A percentile compares a stretch with the other conserved stretches of the same genome.
Conservation (phyloP, 768 basidiomycete genomes). For the Chiua virens region DNA sequence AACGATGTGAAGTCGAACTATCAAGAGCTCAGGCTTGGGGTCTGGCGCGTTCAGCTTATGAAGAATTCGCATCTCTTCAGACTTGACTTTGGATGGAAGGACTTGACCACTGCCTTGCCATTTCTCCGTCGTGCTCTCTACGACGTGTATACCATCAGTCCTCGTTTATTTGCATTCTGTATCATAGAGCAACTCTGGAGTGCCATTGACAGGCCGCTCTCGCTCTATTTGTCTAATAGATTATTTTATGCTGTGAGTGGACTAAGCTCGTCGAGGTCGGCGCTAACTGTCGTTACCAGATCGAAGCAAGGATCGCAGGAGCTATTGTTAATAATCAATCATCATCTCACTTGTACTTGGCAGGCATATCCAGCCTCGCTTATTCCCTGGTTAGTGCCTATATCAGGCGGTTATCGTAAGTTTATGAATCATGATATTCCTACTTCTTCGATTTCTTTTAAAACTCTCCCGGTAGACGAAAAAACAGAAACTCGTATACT, state of each 20-base stretch:
- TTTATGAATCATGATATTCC: neutral
- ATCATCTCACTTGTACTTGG: constrained; percentile 7
- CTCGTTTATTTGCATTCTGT: constrained; percentile 12
- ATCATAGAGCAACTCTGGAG: constrained; percentile 16
- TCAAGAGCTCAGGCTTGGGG: constrained; percentile 18
- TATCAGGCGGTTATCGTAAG: constrained; percentile 21
- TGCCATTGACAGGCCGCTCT: constrained; percentile 17
- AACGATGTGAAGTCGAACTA: neutral
- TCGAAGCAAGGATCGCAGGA: constrained; percentile 17
- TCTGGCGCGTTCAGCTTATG: constrained; percentile 25
- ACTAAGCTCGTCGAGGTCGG: neutral
- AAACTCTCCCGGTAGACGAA: constrained; percentile 6
- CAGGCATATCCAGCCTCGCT: constrained; percentile 9
- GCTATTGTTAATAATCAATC: neutral
- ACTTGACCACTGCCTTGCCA: neutral
- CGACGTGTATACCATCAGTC: constrained; percentile 26
- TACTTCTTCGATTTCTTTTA: no score
- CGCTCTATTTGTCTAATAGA: constrained; percentile 23
- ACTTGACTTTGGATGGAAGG: constrained; percentile 9
- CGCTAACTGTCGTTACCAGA: constrained; percentile 10
- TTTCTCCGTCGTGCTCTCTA: constrained; percentile 15
- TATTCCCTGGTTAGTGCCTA: constrained; percentile 19
- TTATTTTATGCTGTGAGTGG: constrained; percentile 21
- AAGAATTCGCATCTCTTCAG: constrained; percentile 8
- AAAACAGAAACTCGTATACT: constrained; percentile 2